phyloP scores from a whole-genome alignment of 306 rosid genomes.

The Acmispon strigosus region DNA sequence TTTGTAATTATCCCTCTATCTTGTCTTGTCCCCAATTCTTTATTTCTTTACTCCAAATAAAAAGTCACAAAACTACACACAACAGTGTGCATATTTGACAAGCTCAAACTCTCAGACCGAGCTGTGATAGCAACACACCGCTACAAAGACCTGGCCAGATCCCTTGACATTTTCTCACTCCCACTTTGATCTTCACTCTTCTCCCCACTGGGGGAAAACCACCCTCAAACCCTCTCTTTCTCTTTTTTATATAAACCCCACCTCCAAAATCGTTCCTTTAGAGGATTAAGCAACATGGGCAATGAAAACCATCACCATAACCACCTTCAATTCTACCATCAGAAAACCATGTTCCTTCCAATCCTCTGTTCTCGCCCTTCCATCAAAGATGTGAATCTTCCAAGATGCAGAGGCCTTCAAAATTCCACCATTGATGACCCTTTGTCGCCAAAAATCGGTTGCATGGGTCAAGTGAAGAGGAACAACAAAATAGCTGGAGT shows the following conservation, averaged over 20 bases:
- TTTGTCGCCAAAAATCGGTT: slow-evolving; percentile 77
- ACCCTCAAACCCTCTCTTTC: background rate
- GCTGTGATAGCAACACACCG: background rate
- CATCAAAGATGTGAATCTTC: slow-evolving; percentile 50
- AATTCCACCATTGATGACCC: slow-evolving; percentile 39
- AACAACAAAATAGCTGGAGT: slow-evolving; percentile 63
- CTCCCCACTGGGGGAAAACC: too few species aligned
- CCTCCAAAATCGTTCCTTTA: background rate
- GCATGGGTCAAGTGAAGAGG: slow-evolving; percentile 95
- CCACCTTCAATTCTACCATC: slow-evolving; percentile 9
- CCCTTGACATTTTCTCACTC: slow-evolving; percentile 6
- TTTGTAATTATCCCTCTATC: background rate
- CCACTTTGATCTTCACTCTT: background rate
- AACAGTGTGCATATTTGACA: slow-evolving; percentile 39
- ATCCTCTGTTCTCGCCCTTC: slow-evolving; percentile 74
- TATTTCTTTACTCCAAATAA: background rate
- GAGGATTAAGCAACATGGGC: slow-evolving; percentile 24
- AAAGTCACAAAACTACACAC: slow-evolving; percentile 15
- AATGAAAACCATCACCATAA: slow-evolving; percentile 29
- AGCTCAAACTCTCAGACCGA: slow-evolving; percentile 25
- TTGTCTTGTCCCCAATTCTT: background rate
- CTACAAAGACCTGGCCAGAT: slow-evolving; percentile 10
- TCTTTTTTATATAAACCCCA: background rate
- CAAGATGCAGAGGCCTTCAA: slow-evolving; percentile 18
- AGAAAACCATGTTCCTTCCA: slow-evolving; percentile 63